Percentiles rank a stretch among this genome's conserved stretches.
Conservation (phyloP, 2,329 filamentous ascomycete species). For the Aspergillus alliaceus region DNA sequence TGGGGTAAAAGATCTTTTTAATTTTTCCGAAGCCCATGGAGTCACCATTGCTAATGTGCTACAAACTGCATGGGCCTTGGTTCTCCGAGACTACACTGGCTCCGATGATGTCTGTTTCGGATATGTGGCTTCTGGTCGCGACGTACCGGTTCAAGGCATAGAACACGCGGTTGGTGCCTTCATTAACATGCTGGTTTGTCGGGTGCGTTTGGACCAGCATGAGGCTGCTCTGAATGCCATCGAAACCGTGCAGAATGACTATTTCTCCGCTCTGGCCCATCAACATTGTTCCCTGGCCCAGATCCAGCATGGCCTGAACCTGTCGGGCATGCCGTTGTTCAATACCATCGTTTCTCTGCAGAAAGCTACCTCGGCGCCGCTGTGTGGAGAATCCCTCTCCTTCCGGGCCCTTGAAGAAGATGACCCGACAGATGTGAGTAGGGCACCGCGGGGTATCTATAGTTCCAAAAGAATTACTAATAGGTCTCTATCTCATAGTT, state of each 20-base stretch:
- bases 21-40: neutral
- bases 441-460: neutral
- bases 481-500: neutral
- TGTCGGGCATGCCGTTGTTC: neutral
- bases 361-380: neutral
- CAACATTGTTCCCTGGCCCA: neutral
- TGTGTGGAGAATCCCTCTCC: neutral
- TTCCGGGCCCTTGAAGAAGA: neutral
- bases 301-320: neutral
- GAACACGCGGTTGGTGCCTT: slow-evolving; percentile 37
- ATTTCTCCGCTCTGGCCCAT: neutral
- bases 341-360: neutral
- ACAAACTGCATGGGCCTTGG: slow-evolving; percentile 40
- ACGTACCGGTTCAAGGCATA: slow-evolving; percentile 33
- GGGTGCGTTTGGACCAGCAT: neutral
- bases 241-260: neutral
- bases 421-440: neutral
- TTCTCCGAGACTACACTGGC: slow-evolving; percentile 35
- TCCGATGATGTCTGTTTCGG: slow-evolving; percentile 42
- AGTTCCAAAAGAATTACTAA: neutral
- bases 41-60: slow-evolving; percentile 29
- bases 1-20: neutral
- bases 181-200: slow-evolving; percentile 8
- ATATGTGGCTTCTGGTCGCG: slow-evolving; percentile 40
- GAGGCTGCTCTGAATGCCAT: neutral